These are phyloP conservation scores for Gentiana macrophylla DNA, from an alignment of 257 asterid genomes.

Conservation along the genomic window DNA sequence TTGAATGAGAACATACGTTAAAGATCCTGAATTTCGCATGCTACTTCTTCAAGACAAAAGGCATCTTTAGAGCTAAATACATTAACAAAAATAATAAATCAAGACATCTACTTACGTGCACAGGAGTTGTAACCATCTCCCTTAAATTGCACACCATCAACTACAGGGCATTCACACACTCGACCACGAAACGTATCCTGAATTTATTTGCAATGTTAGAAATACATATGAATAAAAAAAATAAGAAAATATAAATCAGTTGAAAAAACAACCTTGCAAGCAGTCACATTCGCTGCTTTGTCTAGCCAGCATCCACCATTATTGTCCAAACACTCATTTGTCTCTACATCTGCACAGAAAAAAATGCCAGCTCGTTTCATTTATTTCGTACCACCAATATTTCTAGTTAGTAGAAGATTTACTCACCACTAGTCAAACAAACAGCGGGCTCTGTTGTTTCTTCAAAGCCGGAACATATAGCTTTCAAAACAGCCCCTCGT, in stretches of 20 bases:
- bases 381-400: no score
- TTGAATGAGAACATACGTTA: no score
- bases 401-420: not conserved
- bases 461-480: slow-evolving; percentile 75
- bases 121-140: slow-evolving; percentile 82
- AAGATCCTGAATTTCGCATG: no score
- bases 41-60: no score
- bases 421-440: slow-evolving; percentile 77
- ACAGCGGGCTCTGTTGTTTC: slow-evolving; percentile 98
- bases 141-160: slow-evolving; percentile 63
- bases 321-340: no score
- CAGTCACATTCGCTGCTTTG: no score
- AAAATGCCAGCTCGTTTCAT: no score
- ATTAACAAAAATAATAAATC: not conserved
- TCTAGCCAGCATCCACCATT: no score
- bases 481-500: slow-evolving; percentile 66
- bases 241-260: not conserved
- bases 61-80: no score
- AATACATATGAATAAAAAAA: not conserved
- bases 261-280: slow-evolving; percentile 19
- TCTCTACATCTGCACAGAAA: no score
- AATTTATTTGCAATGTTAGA: slow-evolving; percentile 3
- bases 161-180: slow-evolving; percentile 76
- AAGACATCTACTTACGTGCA: slow-evolving; percentile 24
- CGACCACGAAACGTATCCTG: slow-evolving; percentile 82